Conservation (phyloP, 1,139 yeast species). For the Candida gigantensis region DNA sequence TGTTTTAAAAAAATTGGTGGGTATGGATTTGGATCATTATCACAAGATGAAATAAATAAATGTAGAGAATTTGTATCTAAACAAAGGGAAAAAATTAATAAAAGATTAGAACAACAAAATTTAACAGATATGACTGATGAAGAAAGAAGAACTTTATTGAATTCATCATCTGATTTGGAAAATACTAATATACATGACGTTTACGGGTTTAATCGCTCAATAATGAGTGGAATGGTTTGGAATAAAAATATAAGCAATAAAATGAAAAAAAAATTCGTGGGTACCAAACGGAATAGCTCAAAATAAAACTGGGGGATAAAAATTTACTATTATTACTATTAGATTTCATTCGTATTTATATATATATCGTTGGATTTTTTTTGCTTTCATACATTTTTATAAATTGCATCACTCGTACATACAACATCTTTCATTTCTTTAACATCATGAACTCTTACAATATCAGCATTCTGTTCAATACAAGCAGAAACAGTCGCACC, state of each 20-base stretch:
- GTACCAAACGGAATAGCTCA: conserved; percentile 6
- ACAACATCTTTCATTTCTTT: conserved; percentile 64
- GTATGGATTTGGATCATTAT: conserved; percentile 63
- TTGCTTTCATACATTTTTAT: conserved; percentile 1
- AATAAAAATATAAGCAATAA: conserved; percentile 53
- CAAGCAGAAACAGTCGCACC: conserved; percentile 76
- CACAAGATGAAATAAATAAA: conserved; percentile 78
- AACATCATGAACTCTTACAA: conserved; percentile 89
- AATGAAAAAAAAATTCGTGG: conserved; percentile 43
- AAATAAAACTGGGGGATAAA: too few relatives aligned
- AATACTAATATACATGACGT: conserved; percentile 40
- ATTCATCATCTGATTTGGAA: conserved; percentile 11
- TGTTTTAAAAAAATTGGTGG: conserved; percentile 78
- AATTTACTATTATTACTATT: too few relatives aligned
- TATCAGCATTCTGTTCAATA: conserved; percentile 72
- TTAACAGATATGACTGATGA: conserved; percentile 42
- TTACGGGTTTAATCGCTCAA: conserved; percentile 51
- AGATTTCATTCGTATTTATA: background rate
- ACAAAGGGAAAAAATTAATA: conserved; percentile 49
- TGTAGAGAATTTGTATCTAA: conserved; percentile 76
- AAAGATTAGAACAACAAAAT: conserved; percentile 31
- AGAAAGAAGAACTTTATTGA: conserved; percentile 36
- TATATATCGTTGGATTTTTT: conserved; percentile 14
- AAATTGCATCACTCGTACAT: conserved; percentile 66
- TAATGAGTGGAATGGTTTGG: conserved; percentile 60